phyloP scores from a whole-genome alignment of 2,329 filamentous ascomycete genomes.

The Aspergillus oerlinghausenensis region DNA sequence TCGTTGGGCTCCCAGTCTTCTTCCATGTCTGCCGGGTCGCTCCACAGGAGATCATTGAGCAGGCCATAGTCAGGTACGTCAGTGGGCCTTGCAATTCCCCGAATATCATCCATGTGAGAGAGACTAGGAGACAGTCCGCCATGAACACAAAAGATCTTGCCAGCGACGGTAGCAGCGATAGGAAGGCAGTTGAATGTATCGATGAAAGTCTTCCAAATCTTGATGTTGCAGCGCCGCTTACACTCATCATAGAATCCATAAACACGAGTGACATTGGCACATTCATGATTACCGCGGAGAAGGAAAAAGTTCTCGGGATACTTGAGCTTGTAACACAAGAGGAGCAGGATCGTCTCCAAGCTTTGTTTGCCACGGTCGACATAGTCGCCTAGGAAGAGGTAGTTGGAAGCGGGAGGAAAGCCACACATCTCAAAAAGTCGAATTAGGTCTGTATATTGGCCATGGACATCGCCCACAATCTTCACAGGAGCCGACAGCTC shows the following conservation, averaged over 20 bases:
- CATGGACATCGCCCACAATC: conserved; percentile 94
- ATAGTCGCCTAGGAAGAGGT: conserved; percentile 91
- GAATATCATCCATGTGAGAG: conserved; percentile 96
- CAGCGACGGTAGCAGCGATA: conserved; percentile 92
- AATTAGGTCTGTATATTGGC: conserved; percentile 93
- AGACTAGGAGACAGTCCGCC: conserved; percentile 89
- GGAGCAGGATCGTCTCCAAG: conserved; percentile 84
- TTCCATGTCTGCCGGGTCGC: conserved; percentile 96
- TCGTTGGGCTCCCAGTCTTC: conserved; percentile 98
- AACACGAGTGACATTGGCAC: conserved; percentile 89
- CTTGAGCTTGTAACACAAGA: conserved; percentile 95
- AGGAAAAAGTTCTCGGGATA: conserved; percentile 98
- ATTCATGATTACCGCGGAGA: conserved; percentile 91
- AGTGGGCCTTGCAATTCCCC: conserved; percentile 89
- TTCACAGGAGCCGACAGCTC: conserved; percentile 95
- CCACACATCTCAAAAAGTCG: conserved; percentile 99
- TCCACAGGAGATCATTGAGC: conserved; percentile 93
- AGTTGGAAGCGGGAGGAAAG: conserved; percentile 88
- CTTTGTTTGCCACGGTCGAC: conserved; percentile 96
- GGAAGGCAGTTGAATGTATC: conserved; percentile 95
- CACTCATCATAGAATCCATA: conserved; percentile 99
- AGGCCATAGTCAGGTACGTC: conserved; percentile 96
- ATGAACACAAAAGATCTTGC: conserved; percentile 97
- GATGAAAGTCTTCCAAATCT: conserved; percentile 97
- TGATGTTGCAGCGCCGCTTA: conserved; percentile 92